These are phyloP conservation scores for Rhizophora apiculata DNA, from an alignment of 345 rosid species.

Conservation along the genomic window DNA sequence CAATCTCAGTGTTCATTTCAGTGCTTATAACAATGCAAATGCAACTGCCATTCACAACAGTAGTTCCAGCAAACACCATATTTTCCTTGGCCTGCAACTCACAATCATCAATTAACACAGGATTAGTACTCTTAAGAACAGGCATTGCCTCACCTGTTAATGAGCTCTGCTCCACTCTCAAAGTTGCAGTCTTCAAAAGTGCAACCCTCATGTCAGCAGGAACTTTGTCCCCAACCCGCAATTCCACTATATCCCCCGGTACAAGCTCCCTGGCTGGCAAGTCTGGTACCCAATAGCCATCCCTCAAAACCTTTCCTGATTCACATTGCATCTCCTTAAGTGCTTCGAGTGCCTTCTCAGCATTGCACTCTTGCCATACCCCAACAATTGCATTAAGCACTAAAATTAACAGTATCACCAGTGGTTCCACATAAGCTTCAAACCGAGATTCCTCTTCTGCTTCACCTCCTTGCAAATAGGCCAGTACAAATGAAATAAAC, in stretches of 20 bases:
- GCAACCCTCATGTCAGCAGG: constrained; percentile 91
- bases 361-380: constrained; percentile 94
- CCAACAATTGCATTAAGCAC: constrained; percentile 81
- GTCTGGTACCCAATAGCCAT: constrained; percentile 54
- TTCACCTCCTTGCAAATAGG: constrained; percentile 58
- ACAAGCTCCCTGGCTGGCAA: constrained; percentile 88
- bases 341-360: constrained; percentile 91
- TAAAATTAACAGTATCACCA: constrained; percentile 77
- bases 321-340: constrained; percentile 92
- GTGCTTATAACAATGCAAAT: constrained; percentile 59
- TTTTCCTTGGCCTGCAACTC: constrained; percentile 88
- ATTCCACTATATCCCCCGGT: constrained; percentile 82
- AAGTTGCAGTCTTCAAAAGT: constrained; percentile 62
- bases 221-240: constrained; percentile 78
- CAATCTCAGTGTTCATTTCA: constrained; percentile 90
- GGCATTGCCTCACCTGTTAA: constrained; percentile 95
- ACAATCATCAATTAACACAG: constrained; percentile 52
- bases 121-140: constrained; percentile 60
- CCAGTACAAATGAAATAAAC: constrained; percentile 72
- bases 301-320: constrained; percentile 69
- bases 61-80: constrained; percentile 83
- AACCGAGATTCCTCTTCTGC: constrained; percentile 49
- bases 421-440: constrained; percentile 80
- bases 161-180: constrained; percentile 87
- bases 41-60: constrained; percentile 82